Evolutionary conservation across 2,329 filamentous ascomycete genomes (phyloP).

Genomic region (Cercospora sp.): DNA sequence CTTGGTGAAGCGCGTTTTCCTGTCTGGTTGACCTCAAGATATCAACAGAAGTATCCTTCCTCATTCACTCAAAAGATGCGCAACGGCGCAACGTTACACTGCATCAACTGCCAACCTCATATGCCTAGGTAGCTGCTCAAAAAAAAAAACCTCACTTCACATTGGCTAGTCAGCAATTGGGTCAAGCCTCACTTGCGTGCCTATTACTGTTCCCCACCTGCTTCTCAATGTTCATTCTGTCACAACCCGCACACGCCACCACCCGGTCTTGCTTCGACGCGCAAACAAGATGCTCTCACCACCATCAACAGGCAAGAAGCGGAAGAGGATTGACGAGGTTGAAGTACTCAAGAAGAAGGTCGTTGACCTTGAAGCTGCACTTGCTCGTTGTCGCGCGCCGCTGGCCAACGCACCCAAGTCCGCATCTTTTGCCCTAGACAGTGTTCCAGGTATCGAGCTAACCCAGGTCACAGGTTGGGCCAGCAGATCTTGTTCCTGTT

Average conservation of each 20-base stretch:
- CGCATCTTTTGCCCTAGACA: not conserved
- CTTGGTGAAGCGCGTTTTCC: constrained; percentile 28
- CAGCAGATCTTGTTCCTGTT: constrained; percentile 26
- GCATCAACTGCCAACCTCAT: not conserved
- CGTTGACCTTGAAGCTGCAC: not conserved
- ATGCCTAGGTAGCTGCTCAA: not conserved
- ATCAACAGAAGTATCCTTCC: not conserved
- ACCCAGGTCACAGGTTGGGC: constrained; percentile 15
- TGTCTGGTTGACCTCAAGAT: not conserved
- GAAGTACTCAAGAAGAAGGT: not conserved
- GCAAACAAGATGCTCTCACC: not conserved
- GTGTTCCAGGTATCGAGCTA: not conserved
- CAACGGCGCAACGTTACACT: not conserved
- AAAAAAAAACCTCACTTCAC: not conserved
- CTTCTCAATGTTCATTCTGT: not conserved
- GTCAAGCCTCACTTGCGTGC: not conserved
- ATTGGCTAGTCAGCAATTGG: not conserved
- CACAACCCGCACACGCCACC: not conserved
- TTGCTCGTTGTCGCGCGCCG: not conserved
- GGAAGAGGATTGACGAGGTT: not conserved
- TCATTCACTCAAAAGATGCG: not conserved
- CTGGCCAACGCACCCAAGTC: not conserved
- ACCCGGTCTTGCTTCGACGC: not conserved
- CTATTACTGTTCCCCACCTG: not conserved
- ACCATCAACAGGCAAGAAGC: not conserved